Conservation (phyloP, 352 stramenopile genomes). For the Halophytophthora batemanensis region DNA sequence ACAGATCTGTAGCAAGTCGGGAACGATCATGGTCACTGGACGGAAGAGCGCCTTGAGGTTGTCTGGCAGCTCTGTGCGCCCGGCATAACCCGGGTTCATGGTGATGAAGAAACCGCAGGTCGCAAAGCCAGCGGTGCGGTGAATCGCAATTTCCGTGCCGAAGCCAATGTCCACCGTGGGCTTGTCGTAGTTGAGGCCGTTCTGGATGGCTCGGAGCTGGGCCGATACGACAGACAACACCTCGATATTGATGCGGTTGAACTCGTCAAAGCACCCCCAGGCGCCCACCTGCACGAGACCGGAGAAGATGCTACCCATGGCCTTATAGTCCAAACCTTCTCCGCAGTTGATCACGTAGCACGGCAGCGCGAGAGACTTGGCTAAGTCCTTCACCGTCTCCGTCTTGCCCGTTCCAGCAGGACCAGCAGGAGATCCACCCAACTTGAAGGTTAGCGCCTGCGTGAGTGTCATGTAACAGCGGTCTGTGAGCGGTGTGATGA, state of each 20-base stretch:
- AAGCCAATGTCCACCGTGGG: constrained; percentile 91
- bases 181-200: constrained; percentile 90
- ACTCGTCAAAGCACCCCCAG: constrained; percentile 88
- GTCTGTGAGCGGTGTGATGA: constrained; percentile 93
- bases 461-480: constrained; percentile 94
- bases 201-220: constrained; percentile 91
- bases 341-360: constrained; percentile 93
- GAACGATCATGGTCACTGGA: constrained; percentile 93
- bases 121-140: constrained; percentile 90
- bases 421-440: constrained; percentile 87
- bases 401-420: constrained; percentile 92
- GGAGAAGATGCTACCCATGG: constrained; percentile 89
- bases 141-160: constrained; percentile 88
- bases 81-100: constrained; percentile 93
- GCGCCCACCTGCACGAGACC: constrained; percentile 86
- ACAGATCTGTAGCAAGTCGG: constrained; percentile 90
- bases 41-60: constrained; percentile 93
- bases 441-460: constrained; percentile 91
- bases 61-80: constrained; percentile 89
- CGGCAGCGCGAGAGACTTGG: constrained; percentile 89
- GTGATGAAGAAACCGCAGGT: constrained; percentile 95
- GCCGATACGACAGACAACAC: constrained; percentile 84
- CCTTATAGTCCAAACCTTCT: constrained; percentile 92
- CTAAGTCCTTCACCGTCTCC: constrained; percentile 92
- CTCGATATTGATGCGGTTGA: constrained; percentile 89